Base-by-base conservation (phyloP, 2,329 filamentous ascomycete genomes). In the Catunica adiposa region DNA sequence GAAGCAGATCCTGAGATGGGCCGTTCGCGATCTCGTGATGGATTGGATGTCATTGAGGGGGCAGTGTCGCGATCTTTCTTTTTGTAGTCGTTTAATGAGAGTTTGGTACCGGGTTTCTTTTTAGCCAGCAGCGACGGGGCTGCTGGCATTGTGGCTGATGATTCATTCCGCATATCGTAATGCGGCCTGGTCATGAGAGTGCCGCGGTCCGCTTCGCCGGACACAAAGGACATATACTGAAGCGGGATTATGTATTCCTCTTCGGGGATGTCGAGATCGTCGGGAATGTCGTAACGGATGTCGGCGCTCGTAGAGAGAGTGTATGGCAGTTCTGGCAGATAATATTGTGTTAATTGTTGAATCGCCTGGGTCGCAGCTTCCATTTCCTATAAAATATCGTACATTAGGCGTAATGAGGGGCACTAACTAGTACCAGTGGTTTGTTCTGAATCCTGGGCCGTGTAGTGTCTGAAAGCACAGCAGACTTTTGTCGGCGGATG, bases 11-110 rank as follows among this genome's bases (percentile, higher is more conserved):
- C n/a, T 52, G 26, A 34, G 25, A 17, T 6, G 20, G 23, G 23
- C 14, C 51, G 40, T 7, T 57, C 56, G 15, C 52, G 51, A n/a
- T 57, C 57, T 31, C 40, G 55, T 23, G 37, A 26, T 25, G 31
- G 17, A 23, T 55, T 51, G 46, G 23, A 20, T 15, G 22, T 44
- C 26, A 38, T 25, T 14, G 17, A 20, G 3, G 42, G 15, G 15
- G 53, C 26, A 31, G 34, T 25, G 47, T 42, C 29, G 29, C 26
- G 31, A 23, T 66, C 67, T 63, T 74, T 75, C 59, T 76, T 79
- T 66, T 76, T 76, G 61, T 79, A 80, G 63, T 80, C 77, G 65
- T 74, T 77, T 59, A 80, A 65, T 14, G 76, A 78, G 60, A 80
- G 64, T 64, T 79, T 78, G 51, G 66, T 69, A 47, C 65, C 63